A percentile compares a stretch with the other conserved stretches of the same genome.
Evolutionary conservation across 1,284 basidiomycete species (phyloP).

Genomic region (Puccinia hordei): DNA sequence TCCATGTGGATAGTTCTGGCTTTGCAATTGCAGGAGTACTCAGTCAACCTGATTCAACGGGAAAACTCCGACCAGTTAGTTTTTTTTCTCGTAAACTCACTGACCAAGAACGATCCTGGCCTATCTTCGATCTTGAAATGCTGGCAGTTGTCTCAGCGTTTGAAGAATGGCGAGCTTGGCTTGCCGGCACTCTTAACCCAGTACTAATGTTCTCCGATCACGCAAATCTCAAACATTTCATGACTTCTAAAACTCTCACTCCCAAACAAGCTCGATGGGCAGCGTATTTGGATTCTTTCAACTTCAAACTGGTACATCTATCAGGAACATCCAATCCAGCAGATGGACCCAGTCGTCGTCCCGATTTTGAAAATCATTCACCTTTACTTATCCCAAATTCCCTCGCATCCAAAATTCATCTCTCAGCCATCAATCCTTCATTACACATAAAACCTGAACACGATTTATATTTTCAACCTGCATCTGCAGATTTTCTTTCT

Average conservation of each 20-base stretch:
- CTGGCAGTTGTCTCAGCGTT: no score
- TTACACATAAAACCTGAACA: no score
- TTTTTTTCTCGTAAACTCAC: constrained; percentile 32
- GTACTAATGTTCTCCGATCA: constrained; percentile 39
- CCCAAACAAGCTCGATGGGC: constrained; percentile 27
- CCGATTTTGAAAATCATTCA: neutral
- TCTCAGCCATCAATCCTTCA: no score
- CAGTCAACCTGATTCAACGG: constrained; percentile 8
- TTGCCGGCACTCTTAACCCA: neutral
- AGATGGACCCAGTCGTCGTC: neutral
- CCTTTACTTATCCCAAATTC: no score
- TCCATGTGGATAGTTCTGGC: constrained; percentile 40
- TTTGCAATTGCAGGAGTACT: constrained; percentile 23
- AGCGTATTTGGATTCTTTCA: constrained; percentile 5
- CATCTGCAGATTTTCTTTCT: no score
- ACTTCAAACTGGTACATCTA: constrained; percentile 18
- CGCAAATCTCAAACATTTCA: constrained; percentile 31
- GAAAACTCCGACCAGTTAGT: neutral
- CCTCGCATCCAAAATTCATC: no score
- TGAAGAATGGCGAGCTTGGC: no score
- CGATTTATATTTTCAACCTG: no score
- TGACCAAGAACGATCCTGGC: no score
- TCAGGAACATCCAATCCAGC: constrained; percentile 15
- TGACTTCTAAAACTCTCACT: neutral
- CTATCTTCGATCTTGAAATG: no score